Evolutionary conservation across 148 eudicot species (phyloP).

Genomic region (Rheum nobile): DNA sequence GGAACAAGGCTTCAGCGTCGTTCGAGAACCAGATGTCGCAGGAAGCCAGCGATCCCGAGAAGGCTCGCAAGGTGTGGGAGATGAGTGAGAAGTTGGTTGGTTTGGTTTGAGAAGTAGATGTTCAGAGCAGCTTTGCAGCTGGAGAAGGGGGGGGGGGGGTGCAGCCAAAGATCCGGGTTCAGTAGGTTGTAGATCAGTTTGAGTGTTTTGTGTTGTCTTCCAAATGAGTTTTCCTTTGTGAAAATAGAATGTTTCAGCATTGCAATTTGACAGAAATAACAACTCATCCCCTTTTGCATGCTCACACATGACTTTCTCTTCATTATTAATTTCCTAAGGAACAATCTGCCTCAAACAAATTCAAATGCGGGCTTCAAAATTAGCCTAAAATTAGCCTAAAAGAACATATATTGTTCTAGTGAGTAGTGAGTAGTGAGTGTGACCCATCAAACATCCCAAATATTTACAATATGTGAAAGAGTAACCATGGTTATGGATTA

Average conservation of each 20-base stretch:
- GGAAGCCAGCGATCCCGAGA: slow-evolving; percentile 54
- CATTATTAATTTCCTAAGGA: not conserved
- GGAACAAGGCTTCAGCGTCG: slow-evolving; percentile 57
- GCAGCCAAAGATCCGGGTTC: not conserved
- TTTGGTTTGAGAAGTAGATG: slow-evolving; percentile 34
- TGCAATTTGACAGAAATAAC: not conserved
- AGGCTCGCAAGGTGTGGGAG: slow-evolving; percentile 61
- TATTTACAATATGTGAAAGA: not conserved
- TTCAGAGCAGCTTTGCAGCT: not conserved
- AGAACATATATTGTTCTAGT: too few relatives aligned
- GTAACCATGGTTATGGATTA: not conserved
- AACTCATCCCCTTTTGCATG: not conserved
- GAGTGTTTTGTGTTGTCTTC: not conserved
- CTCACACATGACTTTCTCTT: not conserved
- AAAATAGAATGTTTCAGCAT: not conserved
- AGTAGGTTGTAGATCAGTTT: not conserved
- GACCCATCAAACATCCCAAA: not conserved
- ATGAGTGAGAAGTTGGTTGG: slow-evolving; percentile 62
- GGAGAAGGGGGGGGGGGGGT: not conserved
- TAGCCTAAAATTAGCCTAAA: not conserved
- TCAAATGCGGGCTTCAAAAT: not conserved
- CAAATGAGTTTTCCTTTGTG: not conserved
- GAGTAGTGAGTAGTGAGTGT: too few relatives aligned
- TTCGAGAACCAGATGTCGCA: slow-evolving; percentile 58
- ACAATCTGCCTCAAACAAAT: not conserved